Conservation (phyloP, 192 early-diverging fungal genomes). For the Neocallimastix lanati region DNA sequence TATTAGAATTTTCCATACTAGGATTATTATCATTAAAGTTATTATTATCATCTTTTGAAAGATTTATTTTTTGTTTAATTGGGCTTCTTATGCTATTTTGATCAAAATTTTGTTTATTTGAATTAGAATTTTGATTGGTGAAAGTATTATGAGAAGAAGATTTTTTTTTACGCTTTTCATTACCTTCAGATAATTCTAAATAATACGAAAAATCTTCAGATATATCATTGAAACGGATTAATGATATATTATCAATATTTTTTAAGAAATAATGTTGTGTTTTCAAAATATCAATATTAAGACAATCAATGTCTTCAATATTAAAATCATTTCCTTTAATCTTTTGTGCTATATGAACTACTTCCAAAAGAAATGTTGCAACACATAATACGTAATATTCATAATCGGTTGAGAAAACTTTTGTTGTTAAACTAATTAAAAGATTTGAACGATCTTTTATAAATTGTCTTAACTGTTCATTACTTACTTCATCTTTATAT, state of each 20-base stretch:
- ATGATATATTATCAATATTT: background rate
- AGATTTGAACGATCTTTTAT: background rate
- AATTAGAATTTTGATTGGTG: too few relatives aligned
- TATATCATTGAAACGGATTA: background rate
- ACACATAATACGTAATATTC: background rate
- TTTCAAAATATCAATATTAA: background rate
- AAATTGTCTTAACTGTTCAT: background rate
- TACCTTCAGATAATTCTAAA: background rate
- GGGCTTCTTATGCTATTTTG: too few relatives aligned
- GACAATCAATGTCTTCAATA: background rate
- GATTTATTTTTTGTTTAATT: too few relatives aligned
- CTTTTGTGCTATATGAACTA: background rate
- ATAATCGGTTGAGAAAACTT: background rate
- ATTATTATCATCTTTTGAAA: too few relatives aligned
- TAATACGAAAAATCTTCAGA: background rate
- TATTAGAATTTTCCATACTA: too few relatives aligned
- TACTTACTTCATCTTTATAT: background rate
- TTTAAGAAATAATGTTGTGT: background rate
- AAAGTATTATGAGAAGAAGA: too few relatives aligned
- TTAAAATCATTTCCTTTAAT: background rate
- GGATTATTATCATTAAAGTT: too few relatives aligned
- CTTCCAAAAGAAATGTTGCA: background rate
- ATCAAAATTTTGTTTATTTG: too few relatives aligned
- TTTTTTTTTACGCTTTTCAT: background rate
- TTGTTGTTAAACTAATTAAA: background rate